Percentiles rank a stretch among this genome's conserved stretches.
Conservation (phyloP, 306 rosid genomes). For the Oemleria cerasiformis region DNA sequence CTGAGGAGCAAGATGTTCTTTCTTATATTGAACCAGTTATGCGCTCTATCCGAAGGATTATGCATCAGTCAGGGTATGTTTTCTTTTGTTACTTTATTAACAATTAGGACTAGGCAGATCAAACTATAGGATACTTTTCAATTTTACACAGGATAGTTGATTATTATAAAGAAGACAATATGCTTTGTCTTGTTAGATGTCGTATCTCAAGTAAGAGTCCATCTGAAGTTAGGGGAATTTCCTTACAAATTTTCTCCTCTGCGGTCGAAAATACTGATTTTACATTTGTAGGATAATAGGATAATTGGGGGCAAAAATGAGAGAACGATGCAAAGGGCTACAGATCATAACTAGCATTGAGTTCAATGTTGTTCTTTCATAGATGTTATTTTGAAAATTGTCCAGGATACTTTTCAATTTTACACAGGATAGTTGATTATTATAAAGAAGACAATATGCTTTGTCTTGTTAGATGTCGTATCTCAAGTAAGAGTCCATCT, state of each 20-base stretch:
- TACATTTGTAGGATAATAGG: neutral
- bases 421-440: neutral
- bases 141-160: neutral
- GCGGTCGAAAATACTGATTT: neutral
- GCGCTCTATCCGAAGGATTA: constrained; percentile 64
- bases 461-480: neutral
- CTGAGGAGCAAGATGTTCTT: constrained; percentile 74
- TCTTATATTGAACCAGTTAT: constrained; percentile 56
- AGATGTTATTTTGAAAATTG: no score
- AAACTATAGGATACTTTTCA: neutral
- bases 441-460: neutral
- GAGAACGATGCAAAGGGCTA: no score
- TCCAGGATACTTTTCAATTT: neutral
- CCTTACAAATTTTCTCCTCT: neutral
- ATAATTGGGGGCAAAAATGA: no score
- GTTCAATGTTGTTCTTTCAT: neutral
- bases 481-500: neutral
- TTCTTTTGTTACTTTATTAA: neutral
- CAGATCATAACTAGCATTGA: neutral
- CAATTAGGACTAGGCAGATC: neutral
- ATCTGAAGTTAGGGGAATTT: neutral
- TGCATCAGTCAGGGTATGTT: constrained; percentile 84
- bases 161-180: neutral
- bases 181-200: neutral
- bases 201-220: neutral